Base-by-base conservation (phyloP, 768 basidiomycete species). In the Mycena maculata region DNA sequence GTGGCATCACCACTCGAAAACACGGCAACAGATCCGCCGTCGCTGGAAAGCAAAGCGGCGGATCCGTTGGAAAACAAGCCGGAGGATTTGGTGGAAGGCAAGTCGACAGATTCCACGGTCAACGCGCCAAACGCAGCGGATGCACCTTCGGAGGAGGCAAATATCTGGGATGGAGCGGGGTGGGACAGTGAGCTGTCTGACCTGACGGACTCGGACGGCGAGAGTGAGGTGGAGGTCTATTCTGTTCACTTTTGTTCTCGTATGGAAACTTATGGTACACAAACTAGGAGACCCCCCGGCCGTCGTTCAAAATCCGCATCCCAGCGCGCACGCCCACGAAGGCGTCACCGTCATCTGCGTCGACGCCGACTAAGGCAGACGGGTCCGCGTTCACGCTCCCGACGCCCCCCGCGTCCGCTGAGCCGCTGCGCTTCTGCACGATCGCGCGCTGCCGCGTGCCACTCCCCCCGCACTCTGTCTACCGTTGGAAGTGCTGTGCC, bases 401-500 rank as follows among this genome's bases (percentile, higher is more conserved):
- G 22, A 62, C 66, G 23, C 66, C 65, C 1, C 65, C 55, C 23
- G 66, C 66, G 18, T 33, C 47, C 9, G 31, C 22, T 23, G 62
- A 68, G 16, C 28, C 20, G 18, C 64, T 31, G 49, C 69, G 69
- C 33, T 47, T 63, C 54, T 71, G 69, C 42, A 71, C 69, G 25
- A 71, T 71, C 53, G 57, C 57, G 13, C 69, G 69, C 30, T 71
- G 69, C 31, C 69, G 69, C 28, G 52, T 38, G 13, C 69, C 69
- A 4, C 42, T 71, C 7, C 69, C 65, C 10, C 58, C 65, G 22
- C 38, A 44, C 33, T 18, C 69, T 16, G 27, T 48, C 2, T 71
- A 71, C 49, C 69, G 69, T 42, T 71, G 69, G 69, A 71, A 71
- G 22, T 71, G 69, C 48, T 71, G 69, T 28, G 31, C 61, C 39